Conservation (phyloP, 1,284 basidiomycete genomes). For the Rhodotorula sp. region DNA sequence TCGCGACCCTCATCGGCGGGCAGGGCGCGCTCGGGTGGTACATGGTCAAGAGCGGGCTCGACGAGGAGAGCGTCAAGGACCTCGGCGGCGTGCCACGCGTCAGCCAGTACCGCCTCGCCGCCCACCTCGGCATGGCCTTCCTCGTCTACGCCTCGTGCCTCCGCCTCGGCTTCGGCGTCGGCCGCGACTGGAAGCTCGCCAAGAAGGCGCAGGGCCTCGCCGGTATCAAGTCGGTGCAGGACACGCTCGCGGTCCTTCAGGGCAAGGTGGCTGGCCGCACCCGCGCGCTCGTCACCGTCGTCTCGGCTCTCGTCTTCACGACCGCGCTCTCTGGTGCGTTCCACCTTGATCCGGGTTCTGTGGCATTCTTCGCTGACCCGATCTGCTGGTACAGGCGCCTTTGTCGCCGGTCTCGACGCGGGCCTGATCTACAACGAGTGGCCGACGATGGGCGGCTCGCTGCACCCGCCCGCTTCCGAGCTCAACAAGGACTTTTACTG, state of each 20-base stretch:
- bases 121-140: slow-evolving; percentile 88
- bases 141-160: slow-evolving; percentile 91
- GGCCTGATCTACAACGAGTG: slow-evolving; percentile 97
- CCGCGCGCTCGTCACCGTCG: slow-evolving; percentile 61
- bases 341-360: not conserved
- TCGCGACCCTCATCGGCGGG: slow-evolving; percentile 47
- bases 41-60: slow-evolving; percentile 97
- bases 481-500: slow-evolving; percentile 77
- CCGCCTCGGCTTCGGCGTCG: slow-evolving; percentile 71
- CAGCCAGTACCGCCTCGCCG: slow-evolving; percentile 92
- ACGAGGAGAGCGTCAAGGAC: slow-evolving; percentile 62
- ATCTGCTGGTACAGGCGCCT: slow-evolving; percentile 66
- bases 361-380: accelerated
- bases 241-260: slow-evolving; percentile 55
- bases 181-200: slow-evolving; percentile 78
- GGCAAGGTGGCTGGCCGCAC: slow-evolving; percentile 64
- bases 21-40: slow-evolving; percentile 96
- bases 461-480: slow-evolving; percentile 80
- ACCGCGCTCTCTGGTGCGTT: slow-evolving; percentile 81
- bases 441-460: slow-evolving; percentile 81
- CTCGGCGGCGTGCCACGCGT: slow-evolving; percentile 89
- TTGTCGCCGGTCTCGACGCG: slow-evolving; percentile 96
- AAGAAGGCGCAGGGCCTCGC: slow-evolving; percentile 55
- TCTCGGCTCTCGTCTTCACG: slow-evolving; percentile 77
- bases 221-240: slow-evolving; percentile 42